These are phyloP conservation scores for Penicillium herquei DNA, from an alignment of 495 filamentous ascomycete species.

Conservation along the genomic window DNA sequence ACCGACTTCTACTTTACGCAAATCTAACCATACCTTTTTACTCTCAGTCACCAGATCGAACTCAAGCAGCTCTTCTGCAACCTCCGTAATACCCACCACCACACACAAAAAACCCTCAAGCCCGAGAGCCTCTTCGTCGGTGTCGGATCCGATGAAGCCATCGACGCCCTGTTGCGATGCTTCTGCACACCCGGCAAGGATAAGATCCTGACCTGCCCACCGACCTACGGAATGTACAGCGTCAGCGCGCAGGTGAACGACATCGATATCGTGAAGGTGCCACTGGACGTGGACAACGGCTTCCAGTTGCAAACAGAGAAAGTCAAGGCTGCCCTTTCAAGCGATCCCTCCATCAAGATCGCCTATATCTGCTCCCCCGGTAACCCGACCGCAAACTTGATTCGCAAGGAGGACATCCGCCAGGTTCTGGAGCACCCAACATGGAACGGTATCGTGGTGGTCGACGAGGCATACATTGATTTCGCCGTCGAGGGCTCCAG, in stretches of 20 bases:
- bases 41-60: conserved; percentile 68
- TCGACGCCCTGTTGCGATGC: conserved; percentile 87
- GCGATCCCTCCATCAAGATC: conserved; percentile 73
- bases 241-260: conserved; percentile 95
- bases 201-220: conserved; percentile 89
- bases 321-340: conserved; percentile 62
- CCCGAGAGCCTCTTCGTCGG: conserved; percentile 89
- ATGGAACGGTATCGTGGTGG: conserved; percentile 91
- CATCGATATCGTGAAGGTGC: conserved; percentile 77
- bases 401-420: conserved; percentile 72
- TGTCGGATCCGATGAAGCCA: conserved; percentile 93
- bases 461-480: conserved; percentile 97
- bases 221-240: conserved; percentile 97
- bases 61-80: conserved; percentile 86
- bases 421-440: conserved; percentile 78
- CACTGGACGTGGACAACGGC: conserved; percentile 56
- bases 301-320: conserved; percentile 71
- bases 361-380: conserved; percentile 91
- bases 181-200: conserved; percentile 88
- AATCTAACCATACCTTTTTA: neutral
- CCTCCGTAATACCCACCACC: conserved; percentile 80
- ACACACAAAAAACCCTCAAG: conserved; percentile 70
- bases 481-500: conserved; percentile 78
- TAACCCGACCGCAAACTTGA: conserved; percentile 81
- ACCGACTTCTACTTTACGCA: neutral